Evolutionary conservation across 345 rosid genomes (phyloP).

Genomic region (Cardiospermum halicacabum): DNA sequence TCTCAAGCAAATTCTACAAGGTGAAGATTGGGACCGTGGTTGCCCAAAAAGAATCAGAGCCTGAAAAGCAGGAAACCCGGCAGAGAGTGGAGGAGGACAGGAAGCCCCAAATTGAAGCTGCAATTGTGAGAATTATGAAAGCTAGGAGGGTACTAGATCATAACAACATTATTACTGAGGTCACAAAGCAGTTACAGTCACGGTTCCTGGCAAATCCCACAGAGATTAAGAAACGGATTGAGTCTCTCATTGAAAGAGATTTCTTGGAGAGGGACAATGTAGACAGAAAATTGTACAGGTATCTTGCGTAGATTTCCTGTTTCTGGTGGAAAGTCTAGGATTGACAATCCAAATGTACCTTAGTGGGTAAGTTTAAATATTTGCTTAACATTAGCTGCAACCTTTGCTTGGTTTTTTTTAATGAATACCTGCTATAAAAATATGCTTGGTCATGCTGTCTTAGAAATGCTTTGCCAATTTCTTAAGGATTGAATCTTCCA

Average conservation of each 20-base stretch:
- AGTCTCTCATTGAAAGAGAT: slow-evolving; percentile 68
- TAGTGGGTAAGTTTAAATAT: slow-evolving; percentile 24
- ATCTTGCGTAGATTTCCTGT: slow-evolving; percentile 37
- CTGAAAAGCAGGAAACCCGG: slow-evolving; percentile 70
- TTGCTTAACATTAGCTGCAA: slow-evolving; percentile 8
- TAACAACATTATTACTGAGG: slow-evolving; percentile 64
- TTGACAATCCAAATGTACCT: slow-evolving; percentile 24
- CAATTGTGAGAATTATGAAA: slow-evolving; percentile 75
- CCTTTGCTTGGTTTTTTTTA: slow-evolving; percentile 15
- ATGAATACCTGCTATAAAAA: slow-evolving; percentile 11
- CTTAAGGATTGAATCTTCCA: neutral
- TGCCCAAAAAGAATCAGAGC: slow-evolving; percentile 67
- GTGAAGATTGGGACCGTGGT: slow-evolving; percentile 76
- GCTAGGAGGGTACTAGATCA: slow-evolving; percentile 66
- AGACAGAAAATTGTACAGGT: slow-evolving; percentile 69
- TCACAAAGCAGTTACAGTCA: slow-evolving; percentile 65
- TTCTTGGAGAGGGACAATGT: slow-evolving; percentile 62
- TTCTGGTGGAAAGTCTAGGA: slow-evolving; percentile 16
- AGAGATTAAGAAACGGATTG: slow-evolving; percentile 63
- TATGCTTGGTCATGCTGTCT: slow-evolving; percentile 1
- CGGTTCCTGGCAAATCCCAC: slow-evolving; percentile 66
- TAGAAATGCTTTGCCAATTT: neutral
- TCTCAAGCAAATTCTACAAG: slow-evolving; percentile 60
- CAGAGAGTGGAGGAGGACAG: slow-evolving; percentile 80
- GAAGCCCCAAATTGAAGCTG: slow-evolving; percentile 75